Evolutionary conservation across 2,329 filamentous ascomycete species (phyloP).

Genomic region (Alternaria angustiovoidea): DNA sequence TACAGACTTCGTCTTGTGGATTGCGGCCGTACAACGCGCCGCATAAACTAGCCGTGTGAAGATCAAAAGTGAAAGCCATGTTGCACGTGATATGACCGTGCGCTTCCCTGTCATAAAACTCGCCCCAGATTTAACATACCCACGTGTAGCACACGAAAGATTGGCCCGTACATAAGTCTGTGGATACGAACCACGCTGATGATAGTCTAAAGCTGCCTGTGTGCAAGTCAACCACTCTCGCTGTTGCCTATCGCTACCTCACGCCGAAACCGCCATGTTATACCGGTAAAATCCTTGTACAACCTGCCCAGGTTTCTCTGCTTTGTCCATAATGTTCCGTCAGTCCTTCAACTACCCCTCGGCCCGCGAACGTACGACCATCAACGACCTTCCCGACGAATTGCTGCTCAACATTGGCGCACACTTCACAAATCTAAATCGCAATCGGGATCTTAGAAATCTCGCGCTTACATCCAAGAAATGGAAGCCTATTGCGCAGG

Average conservation of each 20-base stretch:
- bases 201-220: not conserved
- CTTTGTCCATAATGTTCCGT: not conserved
- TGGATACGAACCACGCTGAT: not conserved
- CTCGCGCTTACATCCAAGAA: slow-evolving; percentile 24
- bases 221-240: not conserved
- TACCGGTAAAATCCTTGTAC: not conserved
- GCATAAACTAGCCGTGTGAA: not conserved
- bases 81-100: not conserved
- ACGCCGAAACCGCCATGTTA: not conserved
- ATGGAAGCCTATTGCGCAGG: slow-evolving; percentile 25
- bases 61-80: not conserved
- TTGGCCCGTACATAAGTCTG: too few relatives aligned
- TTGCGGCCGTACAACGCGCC: not conserved
- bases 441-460: slow-evolving; percentile 20
- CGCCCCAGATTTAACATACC: not conserved
- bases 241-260: not conserved
- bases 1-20: not conserved
- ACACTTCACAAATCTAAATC: slow-evolving; percentile 10
- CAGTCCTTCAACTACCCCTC: not conserved
- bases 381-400: slow-evolving; percentile 25
- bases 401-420: slow-evolving; percentile 21
- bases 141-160: not conserved
- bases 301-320: not conserved
- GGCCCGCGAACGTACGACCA: not conserved
- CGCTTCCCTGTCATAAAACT: not conserved